phyloP scores from a whole-genome alignment of 75 land plant genomes.

The Sequoiadendron giganteum region DNA sequence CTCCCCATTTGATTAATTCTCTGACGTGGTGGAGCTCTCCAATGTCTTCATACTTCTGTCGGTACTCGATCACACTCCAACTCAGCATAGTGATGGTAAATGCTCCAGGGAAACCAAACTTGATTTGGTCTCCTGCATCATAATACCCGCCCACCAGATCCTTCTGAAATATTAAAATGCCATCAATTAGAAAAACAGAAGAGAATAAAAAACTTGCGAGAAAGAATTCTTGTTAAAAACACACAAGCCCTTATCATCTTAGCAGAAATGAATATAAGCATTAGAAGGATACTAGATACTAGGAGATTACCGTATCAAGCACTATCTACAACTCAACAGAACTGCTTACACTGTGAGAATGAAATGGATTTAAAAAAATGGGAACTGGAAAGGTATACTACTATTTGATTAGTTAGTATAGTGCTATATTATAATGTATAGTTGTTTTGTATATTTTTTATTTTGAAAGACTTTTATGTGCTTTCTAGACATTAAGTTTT shows the following conservation, averaged over 20 bases:
- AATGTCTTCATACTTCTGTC: constrained; percentile 50
- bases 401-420: no score
- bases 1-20: constrained; percentile 89
- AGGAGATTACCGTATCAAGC: neutral
- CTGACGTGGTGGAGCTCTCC: constrained; percentile 70
- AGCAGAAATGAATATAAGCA: no score
- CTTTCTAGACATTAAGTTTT: no score
- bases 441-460: no score
- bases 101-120: constrained; percentile 67
- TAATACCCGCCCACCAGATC: constrained; percentile 73
- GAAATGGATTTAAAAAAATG: neutral
- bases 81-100: constrained; percentile 70
- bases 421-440: no score
- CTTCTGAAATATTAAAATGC: constrained; percentile 18
- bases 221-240: neutral
- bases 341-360: neutral
- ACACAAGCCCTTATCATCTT: no score
- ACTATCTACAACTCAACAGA: neutral
- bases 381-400: neutral
- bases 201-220: neutral
- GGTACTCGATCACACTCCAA: constrained; percentile 86
- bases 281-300: neutral
- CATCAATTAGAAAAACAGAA: neutral
- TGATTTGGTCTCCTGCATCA: constrained; percentile 68
- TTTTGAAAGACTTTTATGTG: no score